Evolutionary conservation across 2,329 filamentous ascomycete genomes (phyloP).

Genomic region (Sporothrix euskadiensis): DNA sequence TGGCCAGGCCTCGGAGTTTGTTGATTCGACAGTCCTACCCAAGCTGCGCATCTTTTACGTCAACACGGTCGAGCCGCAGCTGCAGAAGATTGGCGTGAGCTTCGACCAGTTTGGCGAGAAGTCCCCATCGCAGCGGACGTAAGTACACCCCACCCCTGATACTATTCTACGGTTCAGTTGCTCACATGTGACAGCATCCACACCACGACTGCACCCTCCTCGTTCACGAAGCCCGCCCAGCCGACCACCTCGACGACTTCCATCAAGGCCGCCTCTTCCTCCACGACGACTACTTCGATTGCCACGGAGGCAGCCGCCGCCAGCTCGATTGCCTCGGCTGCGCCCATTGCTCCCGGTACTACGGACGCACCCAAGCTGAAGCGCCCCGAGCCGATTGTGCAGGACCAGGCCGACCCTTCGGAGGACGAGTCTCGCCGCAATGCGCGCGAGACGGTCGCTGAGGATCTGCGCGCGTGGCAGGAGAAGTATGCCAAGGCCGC

Average conservation of each 20-base stretch:
- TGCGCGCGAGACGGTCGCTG: constrained; percentile 66
- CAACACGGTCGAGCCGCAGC: constrained; percentile 92
- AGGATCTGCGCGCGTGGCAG: constrained; percentile 84
- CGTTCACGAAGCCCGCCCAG: neutral
- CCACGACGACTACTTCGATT: neutral
- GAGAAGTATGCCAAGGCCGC: constrained; percentile 82
- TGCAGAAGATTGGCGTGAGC: constrained; percentile 87
- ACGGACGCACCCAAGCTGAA: constrained; percentile 29
- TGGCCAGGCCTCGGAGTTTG: constrained; percentile 67
- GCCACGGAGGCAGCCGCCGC: constrained; percentile 38
- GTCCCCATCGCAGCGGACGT: constrained; percentile 31
- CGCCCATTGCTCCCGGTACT: constrained; percentile 28
- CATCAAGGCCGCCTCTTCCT: constrained; percentile 31
- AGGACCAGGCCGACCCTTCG: constrained; percentile 49
- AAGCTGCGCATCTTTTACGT: constrained; percentile 77
- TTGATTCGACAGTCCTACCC: constrained; percentile 78
- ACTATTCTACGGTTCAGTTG: neutral
- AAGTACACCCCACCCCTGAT: neutral
- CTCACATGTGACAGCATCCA: neutral
- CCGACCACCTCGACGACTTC: constrained; percentile 28
- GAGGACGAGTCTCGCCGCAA: constrained; percentile 59
- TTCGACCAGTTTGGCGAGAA: constrained; percentile 71
- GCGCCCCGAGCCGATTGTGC: constrained; percentile 41
- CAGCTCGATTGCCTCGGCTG: constrained; percentile 15
- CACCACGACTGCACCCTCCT: neutral